phyloP scores from a whole-genome alignment of 345 rosid genomes.

The Clarkia xantiana region DNA sequence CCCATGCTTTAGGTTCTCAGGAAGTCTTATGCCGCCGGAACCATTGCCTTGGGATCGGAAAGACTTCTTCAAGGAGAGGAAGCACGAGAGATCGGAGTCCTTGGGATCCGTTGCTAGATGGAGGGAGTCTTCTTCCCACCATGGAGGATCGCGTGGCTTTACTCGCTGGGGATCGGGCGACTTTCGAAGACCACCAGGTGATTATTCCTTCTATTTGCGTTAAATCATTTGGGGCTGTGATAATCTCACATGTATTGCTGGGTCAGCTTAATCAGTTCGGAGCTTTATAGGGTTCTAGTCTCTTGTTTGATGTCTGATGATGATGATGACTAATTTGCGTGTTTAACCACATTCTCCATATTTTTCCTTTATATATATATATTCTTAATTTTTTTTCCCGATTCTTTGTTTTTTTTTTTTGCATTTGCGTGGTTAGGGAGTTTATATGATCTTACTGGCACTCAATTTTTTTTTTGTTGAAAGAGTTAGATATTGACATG shows the following conservation, averaged over 20 bases:
- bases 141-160: constrained; percentile 33
- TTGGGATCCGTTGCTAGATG: constrained; percentile 49
- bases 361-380: too few species aligned
- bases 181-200: constrained; percentile 66
- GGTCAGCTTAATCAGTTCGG: neutral
- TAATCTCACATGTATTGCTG: neutral
- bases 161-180: constrained; percentile 61
- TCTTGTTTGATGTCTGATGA: too few species aligned
- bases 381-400: too few species aligned
- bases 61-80: constrained; percentile 70
- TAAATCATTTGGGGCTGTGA: neutral
- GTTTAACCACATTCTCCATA: too few species aligned
- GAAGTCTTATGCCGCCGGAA: constrained; percentile 82
- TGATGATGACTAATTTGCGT: too few species aligned
- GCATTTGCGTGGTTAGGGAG: too few species aligned
- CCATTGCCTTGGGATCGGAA: constrained; percentile 88
- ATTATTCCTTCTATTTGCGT: neutral
- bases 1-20: constrained; percentile 31
- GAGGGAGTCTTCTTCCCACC: constrained; percentile 52
- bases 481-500: neutral
- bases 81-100: constrained; percentile 63
- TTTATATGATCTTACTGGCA: too few species aligned
- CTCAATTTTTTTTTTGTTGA: neutral
- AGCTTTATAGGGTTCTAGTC: too few species aligned
- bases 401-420: too few species aligned